phyloP scores from a whole-genome alignment of 495 filamentous ascomycete species.

The Hypomontagnella submonticulosa region DNA sequence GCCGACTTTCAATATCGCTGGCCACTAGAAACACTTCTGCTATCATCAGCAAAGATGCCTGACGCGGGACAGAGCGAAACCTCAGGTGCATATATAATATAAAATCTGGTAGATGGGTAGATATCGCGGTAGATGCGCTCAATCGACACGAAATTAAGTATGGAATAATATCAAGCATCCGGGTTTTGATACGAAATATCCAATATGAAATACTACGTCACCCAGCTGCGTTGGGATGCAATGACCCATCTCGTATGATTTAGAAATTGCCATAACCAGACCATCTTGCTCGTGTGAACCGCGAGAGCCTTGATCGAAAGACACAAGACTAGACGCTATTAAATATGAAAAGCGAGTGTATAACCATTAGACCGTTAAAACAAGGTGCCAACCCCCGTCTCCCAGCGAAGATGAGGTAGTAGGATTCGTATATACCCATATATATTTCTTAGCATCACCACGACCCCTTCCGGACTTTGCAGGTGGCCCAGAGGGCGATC shows the following conservation, averaged over 20 bases:
- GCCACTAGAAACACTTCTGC: not conserved
- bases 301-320: not conserved
- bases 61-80: constrained; percentile 6
- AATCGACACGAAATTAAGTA: constrained; percentile 24
- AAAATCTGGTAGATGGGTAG: constrained; percentile 1
- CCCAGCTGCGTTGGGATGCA: constrained; percentile 17
- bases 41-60: constrained; percentile 10
- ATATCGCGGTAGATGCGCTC: constrained; percentile 7
- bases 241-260: constrained; percentile 31
- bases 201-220: constrained; percentile 12
- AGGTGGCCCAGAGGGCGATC: too few species aligned
- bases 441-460: too few species aligned
- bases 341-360: too few species aligned
- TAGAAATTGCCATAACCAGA: constrained; percentile 13
- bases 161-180: not conserved
- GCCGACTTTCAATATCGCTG: not conserved
- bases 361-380: too few species aligned
- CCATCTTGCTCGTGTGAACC: constrained; percentile 9
- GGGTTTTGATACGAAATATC: constrained; percentile 15
- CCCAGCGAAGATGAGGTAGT: too few species aligned
- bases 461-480: too few species aligned
- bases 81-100: not conserved
- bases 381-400: too few species aligned
- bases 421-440: too few species aligned
- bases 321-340: too few species aligned